Evolutionary conservation across 169 alveolate genomes (phyloP).

Genomic region (Amoebophrya sp.): DNA sequence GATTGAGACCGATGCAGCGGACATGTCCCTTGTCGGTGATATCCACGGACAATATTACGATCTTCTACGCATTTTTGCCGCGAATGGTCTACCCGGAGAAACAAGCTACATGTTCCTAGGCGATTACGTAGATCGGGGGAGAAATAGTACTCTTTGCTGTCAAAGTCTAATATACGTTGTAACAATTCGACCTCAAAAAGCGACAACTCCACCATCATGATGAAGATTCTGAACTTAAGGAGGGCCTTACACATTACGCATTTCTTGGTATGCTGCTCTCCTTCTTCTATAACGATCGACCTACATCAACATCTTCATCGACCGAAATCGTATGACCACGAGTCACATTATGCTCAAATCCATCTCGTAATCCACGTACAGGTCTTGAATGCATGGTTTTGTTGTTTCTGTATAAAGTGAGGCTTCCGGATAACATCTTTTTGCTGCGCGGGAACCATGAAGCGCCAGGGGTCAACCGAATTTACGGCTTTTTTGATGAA

Average conservation of each 20-base stretch:
- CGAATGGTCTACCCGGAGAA: conserved; percentile 66
- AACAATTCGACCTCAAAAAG: too few relatives aligned
- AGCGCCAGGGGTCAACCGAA: conserved; percentile 61
- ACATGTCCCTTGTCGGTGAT: conserved; percentile 56
- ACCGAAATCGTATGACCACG: too few relatives aligned
- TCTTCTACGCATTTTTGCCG: conserved; percentile 61
- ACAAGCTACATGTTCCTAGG: conserved; percentile 55
- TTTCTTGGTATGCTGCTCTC: not conserved
- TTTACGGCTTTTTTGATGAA: conserved; percentile 72
- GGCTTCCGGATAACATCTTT: conserved; percentile 57
- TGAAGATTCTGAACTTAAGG: not conserved
- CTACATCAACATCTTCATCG: too few relatives aligned
- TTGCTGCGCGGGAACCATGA: conserved; percentile 73
- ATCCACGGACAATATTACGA: conserved; percentile 69
- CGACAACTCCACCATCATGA: not conserved
- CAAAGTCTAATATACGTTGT: not conserved
- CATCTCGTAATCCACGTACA: too few relatives aligned
- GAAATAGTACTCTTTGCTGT: conserved; percentile 39
- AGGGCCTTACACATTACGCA: not conserved
- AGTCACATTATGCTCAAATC: too few relatives aligned
- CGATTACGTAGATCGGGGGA: conserved; percentile 73
- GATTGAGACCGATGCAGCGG: not conserved
- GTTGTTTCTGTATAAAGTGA: conserved; percentile 63
- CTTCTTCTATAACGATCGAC: not conserved
- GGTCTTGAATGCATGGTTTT: conserved; percentile 63